Evolutionary conservation across 352 stramenopile species (phyloP).

Genomic region (Phytophthora sp.): DNA sequence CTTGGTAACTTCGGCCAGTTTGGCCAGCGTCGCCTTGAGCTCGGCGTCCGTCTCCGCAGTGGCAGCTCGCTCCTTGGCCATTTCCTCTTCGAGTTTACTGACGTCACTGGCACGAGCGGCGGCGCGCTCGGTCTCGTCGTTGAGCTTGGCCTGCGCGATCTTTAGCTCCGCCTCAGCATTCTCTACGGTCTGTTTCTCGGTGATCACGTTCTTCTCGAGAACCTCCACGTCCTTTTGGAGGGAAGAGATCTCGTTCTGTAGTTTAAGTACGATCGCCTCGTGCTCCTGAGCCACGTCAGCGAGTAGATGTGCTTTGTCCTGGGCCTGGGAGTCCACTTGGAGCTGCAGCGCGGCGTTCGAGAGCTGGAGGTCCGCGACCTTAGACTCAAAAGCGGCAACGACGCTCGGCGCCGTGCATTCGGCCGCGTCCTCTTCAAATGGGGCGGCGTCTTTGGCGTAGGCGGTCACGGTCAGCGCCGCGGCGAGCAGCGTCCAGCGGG

Average conservation of each 20-base stretch:
- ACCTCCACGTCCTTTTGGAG: slow-evolving; percentile 33
- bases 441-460: slow-evolving; percentile 28
- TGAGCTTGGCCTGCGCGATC: slow-evolving; percentile 25
- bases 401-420: slow-evolving; percentile 44
- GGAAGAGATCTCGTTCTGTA: slow-evolving; percentile 32
- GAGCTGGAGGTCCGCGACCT: slow-evolving; percentile 51
- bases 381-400: slow-evolving; percentile 49
- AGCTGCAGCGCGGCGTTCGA: slow-evolving; percentile 47
- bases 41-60: slow-evolving; percentile 33
- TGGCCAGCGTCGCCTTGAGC: slow-evolving; percentile 38
- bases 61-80: slow-evolving; percentile 26
- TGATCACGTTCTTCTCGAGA: slow-evolving; percentile 17
- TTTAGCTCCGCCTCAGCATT: slow-evolving; percentile 30
- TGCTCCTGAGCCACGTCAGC: slow-evolving; percentile 47
- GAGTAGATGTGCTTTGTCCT: slow-evolving; percentile 47
- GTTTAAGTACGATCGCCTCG: slow-evolving; percentile 33
- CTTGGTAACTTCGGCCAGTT: slow-evolving; percentile 43
- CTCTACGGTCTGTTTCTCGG: slow-evolving; percentile 19
- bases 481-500: slow-evolving; percentile 44
- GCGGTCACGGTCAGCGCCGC: slow-evolving; percentile 42
- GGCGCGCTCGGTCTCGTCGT: slow-evolving; percentile 5
- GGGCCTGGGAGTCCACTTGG: slow-evolving; percentile 44
- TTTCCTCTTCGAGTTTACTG: slow-evolving; percentile 35
- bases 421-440: slow-evolving; percentile 18
- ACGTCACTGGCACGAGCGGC: slow-evolving; percentile 5